Evolutionary conservation across 306 rosid genomes (phyloP), one percentile per base, ranked within the genome.

Genomic region (Psophocarpus tetragonolobus): DNA sequence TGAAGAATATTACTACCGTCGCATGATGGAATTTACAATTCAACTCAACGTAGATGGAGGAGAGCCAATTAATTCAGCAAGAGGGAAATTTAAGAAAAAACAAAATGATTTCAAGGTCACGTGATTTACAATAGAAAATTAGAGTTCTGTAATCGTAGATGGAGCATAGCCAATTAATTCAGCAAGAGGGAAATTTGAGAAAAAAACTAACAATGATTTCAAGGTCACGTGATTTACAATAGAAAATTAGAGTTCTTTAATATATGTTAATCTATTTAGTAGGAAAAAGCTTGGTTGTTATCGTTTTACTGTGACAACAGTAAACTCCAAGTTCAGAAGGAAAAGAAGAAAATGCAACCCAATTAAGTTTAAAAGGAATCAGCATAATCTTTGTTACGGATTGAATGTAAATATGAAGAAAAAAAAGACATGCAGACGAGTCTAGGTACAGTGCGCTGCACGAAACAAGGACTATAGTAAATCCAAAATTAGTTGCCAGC

Each of bases 401-500:
- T 30, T 71, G 47, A 56, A 45, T 39, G 29, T 48, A 7, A 51
- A 32, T 53, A 41, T 30, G 47, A 18, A 13, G n/a, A 65, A 2
- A 65, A 3, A 74, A 66, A 74, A 4, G 33, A 64, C 26, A 53
- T 29, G 72, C n/a, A 68, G 21, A 82, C 54, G 27, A 35, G 24
- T 54, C 61, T 24, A 65, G 41, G 72, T 9, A 44, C 60, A 77
- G 68, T 45, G 47, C 15, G 26, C 1, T 61, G n/a, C 18, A 39
- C 44, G 26, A 20, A 48, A 72, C 14, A 53, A 21, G 53, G 36
- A 7, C 35, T 54, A 54, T 54, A 54, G 36, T 45, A 30, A 54
- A 74, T 79, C 70, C 66, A 62, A 65, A 54, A 61, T 79, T 75
- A 48, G 42, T 14, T 54, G 67, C 60, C 70, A 63, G 61, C 50